A percentile compares a stretch with the other conserved stretches of the same genome.
Evolutionary conservation across 2,329 filamentous ascomycete genomes (phyloP).

Genomic region (Aspergillus sp.): DNA sequence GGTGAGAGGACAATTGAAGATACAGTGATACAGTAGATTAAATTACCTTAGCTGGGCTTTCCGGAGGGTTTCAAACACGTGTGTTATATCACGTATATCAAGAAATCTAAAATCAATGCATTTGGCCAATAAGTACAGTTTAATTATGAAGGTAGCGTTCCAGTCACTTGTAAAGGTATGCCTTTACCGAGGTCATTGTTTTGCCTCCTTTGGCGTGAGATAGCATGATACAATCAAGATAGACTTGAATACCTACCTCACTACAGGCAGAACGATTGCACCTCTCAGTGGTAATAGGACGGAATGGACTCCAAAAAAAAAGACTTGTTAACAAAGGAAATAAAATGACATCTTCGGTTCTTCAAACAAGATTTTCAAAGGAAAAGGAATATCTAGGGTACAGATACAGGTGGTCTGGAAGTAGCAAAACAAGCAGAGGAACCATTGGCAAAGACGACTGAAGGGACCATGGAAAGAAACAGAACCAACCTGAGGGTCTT

Average conservation of each 20-base stretch:
- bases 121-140: too few species aligned
- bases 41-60: not conserved
- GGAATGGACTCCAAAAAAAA: not conserved
- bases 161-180: too few species aligned
- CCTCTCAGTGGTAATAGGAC: too few species aligned
- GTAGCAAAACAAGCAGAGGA: constrained; percentile 33
- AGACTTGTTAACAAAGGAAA: constrained; percentile 29
- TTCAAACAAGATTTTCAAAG: constrained; percentile 34
- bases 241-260: too few species aligned
- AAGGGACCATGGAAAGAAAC: constrained; percentile 20
- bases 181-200: too few species aligned
- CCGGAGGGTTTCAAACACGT: not conserved
- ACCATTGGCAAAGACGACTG: constrained; percentile 20
- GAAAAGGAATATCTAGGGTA: constrained; percentile 39
- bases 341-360: constrained; percentile 28
- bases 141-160: too few species aligned
- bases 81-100: not conserved
- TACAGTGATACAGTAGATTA: constrained; percentile 4
- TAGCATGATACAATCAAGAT: too few species aligned
- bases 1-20: constrained; percentile 63
- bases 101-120: not conserved
- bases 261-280: too few species aligned
- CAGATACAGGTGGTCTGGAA: constrained; percentile 37
- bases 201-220: too few species aligned
- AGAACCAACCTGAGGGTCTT: constrained; percentile 16